Percentiles rank a stretch among this genome's conserved stretches.
These are phyloP conservation scores for Orbilia javanica DNA, from an alignment of 2,329 filamentous ascomycete genomes.

Conservation along the genomic window DNA sequence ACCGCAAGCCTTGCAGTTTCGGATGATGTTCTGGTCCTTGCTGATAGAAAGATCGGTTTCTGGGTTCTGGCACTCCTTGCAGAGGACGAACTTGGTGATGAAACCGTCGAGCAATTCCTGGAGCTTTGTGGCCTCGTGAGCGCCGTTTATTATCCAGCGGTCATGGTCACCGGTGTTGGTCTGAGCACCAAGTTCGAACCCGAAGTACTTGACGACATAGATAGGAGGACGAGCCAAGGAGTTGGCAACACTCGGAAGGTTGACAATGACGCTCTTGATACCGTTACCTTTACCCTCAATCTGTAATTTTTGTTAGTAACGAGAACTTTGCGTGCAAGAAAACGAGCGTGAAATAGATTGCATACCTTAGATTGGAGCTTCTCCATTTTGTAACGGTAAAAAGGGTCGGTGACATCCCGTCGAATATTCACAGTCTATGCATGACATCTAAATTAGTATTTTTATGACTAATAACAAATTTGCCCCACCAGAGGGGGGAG, in stretches of 20 bases:
- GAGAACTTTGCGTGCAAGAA: not conserved
- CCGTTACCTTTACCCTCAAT: slow-evolving; percentile 99
- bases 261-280: slow-evolving; percentile 99
- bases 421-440: slow-evolving; percentile 87
- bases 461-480: slow-evolving; percentile 10
- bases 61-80: slow-evolving; percentile 99
- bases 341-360: not conserved
- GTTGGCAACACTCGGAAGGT: slow-evolving; percentile 90
- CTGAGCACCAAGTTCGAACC: slow-evolving; percentile 97
- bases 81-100: slow-evolving; percentile 98
- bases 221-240: slow-evolving; percentile 91
- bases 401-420: slow-evolving; percentile 96
- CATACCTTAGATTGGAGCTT: slow-evolving; percentile 85
- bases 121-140: slow-evolving; percentile 92
- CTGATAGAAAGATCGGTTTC: slow-evolving; percentile 92
- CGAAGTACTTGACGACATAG: slow-evolving; percentile 99
- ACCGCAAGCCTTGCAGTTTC: slow-evolving; percentile 99
- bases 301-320: slow-evolving; percentile 61
- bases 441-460: not conserved
- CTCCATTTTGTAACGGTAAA: slow-evolving; percentile 99
- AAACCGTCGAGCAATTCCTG: slow-evolving; percentile 99
- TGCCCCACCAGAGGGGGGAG: not conserved
- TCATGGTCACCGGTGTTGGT: slow-evolving; percentile 97
- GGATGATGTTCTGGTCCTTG: slow-evolving; percentile 88
- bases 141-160: slow-evolving; percentile 99